A percentile compares a stretch with the other conserved stretches of the same genome.
Conservation (phyloP, 352 stramenopile genomes). For the Aphanomyces astaci region DNA sequence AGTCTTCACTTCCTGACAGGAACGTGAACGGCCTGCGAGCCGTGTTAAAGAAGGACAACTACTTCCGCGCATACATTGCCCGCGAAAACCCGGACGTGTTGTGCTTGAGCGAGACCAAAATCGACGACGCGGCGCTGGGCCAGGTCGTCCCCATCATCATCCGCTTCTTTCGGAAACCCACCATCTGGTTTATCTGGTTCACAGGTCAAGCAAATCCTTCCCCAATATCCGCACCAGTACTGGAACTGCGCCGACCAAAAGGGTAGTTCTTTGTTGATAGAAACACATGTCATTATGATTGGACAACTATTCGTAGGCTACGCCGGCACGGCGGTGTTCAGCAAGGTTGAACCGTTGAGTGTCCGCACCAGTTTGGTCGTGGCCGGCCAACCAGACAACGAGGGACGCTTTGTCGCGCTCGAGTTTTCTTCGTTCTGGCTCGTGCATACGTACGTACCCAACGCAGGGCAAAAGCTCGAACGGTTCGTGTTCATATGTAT, state of each 20-base stretch:
- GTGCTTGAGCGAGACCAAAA: conserved; percentile 83
- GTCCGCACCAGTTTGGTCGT: conserved; percentile 61
- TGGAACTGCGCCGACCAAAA: conserved; percentile 73
- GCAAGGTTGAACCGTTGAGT: conserved; percentile 60
- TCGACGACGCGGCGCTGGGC: conserved; percentile 55
- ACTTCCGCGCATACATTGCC: conserved; percentile 63
- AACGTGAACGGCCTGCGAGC: conserved; percentile 81
- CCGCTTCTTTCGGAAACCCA: not conserved
- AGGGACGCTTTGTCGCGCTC: conserved; percentile 71
- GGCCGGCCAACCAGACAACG: conserved; percentile 34
- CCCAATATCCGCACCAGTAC: conserved; percentile 67
- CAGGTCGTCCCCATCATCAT: conserved; percentile 33
- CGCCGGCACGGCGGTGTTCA: conserved; percentile 60
- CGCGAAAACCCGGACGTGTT: conserved; percentile 75
- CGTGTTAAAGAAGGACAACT: conserved; percentile 61
- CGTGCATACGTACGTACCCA: conserved; percentile 80
- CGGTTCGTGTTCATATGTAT: conserved; percentile 20
- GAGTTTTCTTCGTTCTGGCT: conserved; percentile 74
- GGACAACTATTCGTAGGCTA: conserved; percentile 32
- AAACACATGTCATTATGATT: not conserved
- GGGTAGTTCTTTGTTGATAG: conserved; percentile 25
- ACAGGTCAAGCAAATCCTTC: conserved; percentile 54
- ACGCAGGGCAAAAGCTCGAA: conserved; percentile 64
- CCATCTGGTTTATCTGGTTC: not conserved
- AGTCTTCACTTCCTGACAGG: conserved; percentile 24